Conservation (phyloP, 148 eudicot genomes). For the Rhododendron mucronatum region DNA sequence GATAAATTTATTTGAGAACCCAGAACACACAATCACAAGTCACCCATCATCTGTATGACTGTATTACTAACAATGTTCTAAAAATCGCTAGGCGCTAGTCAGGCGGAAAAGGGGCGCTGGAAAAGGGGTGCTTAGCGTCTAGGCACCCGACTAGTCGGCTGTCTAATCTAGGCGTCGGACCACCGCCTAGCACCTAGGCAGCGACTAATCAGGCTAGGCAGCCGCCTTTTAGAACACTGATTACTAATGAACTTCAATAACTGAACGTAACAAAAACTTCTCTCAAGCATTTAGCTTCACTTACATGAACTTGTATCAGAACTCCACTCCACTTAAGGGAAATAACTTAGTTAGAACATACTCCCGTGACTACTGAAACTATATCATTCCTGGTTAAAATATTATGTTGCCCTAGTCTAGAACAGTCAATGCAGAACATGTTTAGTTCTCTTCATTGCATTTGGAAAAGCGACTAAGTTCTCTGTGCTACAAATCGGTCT, state of each 20-base stretch:
- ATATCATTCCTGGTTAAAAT: not conserved
- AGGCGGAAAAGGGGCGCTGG: too few species aligned
- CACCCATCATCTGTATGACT: not conserved
- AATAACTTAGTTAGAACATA: not conserved
- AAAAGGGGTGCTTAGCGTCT: too few species aligned
- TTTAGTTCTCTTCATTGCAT: not conserved
- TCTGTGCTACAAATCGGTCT: not conserved
- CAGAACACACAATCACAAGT: not conserved
- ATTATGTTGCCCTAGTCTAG: not conserved
- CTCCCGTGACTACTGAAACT: not conserved
- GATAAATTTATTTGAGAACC: too few species aligned
- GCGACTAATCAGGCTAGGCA: too few species aligned
- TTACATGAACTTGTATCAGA: not conserved
- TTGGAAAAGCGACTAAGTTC: not conserved
- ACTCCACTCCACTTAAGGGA: not conserved
- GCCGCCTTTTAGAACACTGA: too few species aligned
- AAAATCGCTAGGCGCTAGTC: too few species aligned
- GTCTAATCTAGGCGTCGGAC: slow-evolving; percentile 37
- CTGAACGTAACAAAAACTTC: not conserved
- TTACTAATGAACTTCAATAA: not conserved
- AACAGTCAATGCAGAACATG: not conserved
- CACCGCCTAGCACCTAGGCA: slow-evolving; percentile 32
- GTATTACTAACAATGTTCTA: slow-evolving; percentile 39
- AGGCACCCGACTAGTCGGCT: too few species aligned
- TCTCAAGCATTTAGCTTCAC: not conserved